A percentile compares a stretch with the other conserved stretches of the same genome.
Conservation (phyloP, 331 rosid species). For the Rhamnella rubrinervis region DNA sequence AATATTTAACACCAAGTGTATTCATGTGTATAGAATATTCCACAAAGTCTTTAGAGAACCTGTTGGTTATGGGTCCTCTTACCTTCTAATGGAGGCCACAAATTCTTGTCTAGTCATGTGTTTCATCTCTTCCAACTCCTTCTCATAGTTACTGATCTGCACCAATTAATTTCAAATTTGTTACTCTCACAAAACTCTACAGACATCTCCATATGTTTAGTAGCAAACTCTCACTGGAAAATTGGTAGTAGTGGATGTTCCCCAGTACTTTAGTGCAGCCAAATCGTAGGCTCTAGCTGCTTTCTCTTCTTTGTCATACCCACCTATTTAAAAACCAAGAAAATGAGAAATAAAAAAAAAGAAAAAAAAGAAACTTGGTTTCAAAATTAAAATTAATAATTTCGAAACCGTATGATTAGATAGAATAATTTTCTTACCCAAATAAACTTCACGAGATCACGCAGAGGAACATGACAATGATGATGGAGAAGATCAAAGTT, state of each 20-base stretch:
- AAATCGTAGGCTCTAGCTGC: slow-evolving; percentile 99
- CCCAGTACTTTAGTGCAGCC: slow-evolving; percentile 98
- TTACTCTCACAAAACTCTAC: background rate
- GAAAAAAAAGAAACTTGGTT: background rate
- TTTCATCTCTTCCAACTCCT: slow-evolving; percentile 96
- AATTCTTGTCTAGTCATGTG: slow-evolving; percentile 98
- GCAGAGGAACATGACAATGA: slow-evolving; percentile 18
- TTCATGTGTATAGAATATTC: too few species aligned
- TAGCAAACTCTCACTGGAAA: slow-evolving; percentile 58
- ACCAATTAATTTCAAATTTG: background rate
- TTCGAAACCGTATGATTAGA: background rate
- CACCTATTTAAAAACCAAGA: slow-evolving; percentile 47
- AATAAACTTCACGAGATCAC: slow-evolving; percentile 60
- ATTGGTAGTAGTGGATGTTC: slow-evolving; percentile 93
- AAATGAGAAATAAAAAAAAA: background rate
- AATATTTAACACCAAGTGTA: too few species aligned
- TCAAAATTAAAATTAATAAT: background rate
- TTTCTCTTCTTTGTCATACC: slow-evolving; percentile 98
- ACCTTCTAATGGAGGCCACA: slow-evolving; percentile 98
- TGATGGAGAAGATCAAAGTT: slow-evolving; percentile 28
- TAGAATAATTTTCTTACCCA: slow-evolving; percentile 53
- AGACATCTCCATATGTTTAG: background rate
- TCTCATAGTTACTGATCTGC: slow-evolving; percentile 89
- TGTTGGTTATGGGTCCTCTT: background rate
- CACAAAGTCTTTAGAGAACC: too few species aligned